Evolutionary conservation across 106 monocot genomes (phyloP).

Genomic region (Ottelia alismoides): DNA sequence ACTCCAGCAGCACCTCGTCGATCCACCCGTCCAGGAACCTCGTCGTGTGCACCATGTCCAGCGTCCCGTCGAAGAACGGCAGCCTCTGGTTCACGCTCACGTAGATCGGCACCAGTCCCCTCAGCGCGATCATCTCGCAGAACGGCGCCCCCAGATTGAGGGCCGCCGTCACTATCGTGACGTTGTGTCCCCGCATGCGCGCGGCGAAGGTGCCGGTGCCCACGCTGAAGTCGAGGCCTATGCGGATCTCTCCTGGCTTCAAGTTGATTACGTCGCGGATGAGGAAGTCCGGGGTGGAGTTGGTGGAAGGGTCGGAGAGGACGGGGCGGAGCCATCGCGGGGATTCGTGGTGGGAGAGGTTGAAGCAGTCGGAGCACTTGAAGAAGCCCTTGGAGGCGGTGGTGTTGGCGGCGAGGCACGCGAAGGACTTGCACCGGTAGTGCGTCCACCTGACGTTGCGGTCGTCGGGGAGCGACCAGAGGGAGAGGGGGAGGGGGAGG

Average conservation of each 20-base stretch:
- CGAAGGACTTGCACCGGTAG: constrained; percentile 19
- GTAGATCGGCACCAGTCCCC: constrained; percentile 13
- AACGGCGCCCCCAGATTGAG: constrained; percentile 14
- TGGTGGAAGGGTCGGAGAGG: no score
- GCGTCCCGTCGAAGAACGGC: constrained; percentile 16
- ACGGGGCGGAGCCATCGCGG: background rate
- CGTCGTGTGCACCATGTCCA: constrained; percentile 9
- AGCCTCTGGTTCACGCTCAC: constrained; percentile 6
- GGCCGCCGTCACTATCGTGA: constrained; percentile 9
- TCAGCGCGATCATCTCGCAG: constrained; percentile 8
- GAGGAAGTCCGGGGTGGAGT: constrained; percentile 1
- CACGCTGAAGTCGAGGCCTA: constrained; percentile 18
- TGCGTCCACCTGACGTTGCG: constrained; percentile 5
- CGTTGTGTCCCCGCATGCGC: constrained; percentile 15
- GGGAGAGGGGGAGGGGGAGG: background rate
- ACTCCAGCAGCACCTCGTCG: constrained; percentile 36
- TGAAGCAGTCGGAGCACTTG: constrained; percentile 13
- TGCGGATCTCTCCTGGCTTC: constrained; percentile 7
- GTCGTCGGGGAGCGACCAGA: constrained; percentile 5
- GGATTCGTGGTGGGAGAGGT: background rate
- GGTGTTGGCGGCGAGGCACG: constrained; percentile 2
- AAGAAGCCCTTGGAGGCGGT: constrained; percentile 6
- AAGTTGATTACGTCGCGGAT: constrained; percentile 8
- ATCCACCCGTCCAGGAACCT: constrained; percentile 49
- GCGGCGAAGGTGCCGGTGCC: constrained; percentile 18